Evolutionary conservation across 1,139 yeast genomes (phyloP), one percentile per base, ranked within the genome.

Genomic region (Zhuliangozyma parablackwelliae): DNA sequence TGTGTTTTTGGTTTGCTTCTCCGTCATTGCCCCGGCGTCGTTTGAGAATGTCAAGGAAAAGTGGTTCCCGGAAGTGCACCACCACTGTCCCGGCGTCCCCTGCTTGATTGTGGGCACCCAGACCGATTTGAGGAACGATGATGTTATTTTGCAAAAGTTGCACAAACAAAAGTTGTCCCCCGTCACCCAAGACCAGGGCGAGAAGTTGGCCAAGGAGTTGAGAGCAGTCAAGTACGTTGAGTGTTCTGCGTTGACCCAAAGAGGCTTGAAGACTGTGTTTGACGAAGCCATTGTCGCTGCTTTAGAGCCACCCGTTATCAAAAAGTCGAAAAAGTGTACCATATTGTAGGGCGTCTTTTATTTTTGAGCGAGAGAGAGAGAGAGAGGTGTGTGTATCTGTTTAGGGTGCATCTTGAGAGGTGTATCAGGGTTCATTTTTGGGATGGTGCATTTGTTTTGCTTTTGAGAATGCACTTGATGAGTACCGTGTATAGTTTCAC

Each of bases 251-350:
- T 75, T 92, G 56, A 90, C 97, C 38, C 97, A 90, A 68, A 82
- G 90, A 60, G 97, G 97, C 10, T 77, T 90, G 60, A 90, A 90
- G 67, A 89, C 94, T 47, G 96, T 90, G 26, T 90, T 90, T 63
- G 97, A 90, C 59, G 97, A 90, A 63, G 97, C 97, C 29, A 92
- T 92, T 44, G 97, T 92, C 37, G 96, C 96, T 44, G 96, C 96
- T 37, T 73, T 88, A 48, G 95, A 87, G 60, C 95, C 96, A 36
- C 95, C 95, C 26, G 90, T 83, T 41, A 80, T 83, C 56, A 83
- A 82, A 61, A 83, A 85, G 75, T 79, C 80, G 51, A 83, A 81
- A 67, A 86, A 84, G 61, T 89, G 97, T 74, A 75, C 83, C 46
- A 80, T 87, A 54, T 78, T 87, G 37, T 45, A 42, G 35, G n/a